phyloP scores from a whole-genome alignment of 306 rosid species.

The Cicer arietinum region DNA sequence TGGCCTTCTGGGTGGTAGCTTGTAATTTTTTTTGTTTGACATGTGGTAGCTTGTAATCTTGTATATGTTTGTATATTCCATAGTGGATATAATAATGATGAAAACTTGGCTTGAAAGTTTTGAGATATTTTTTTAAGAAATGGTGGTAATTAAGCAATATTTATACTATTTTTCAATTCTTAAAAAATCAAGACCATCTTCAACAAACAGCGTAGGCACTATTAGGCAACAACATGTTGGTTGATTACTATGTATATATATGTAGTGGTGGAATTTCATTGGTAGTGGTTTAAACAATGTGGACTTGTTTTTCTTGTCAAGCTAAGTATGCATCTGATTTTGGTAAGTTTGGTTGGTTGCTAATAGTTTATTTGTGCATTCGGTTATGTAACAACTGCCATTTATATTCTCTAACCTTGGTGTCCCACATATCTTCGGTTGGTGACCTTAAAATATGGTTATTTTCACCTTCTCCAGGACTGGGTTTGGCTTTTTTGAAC shows the following conservation, averaged over 20 bases:
- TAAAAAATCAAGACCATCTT: conserved; percentile 39
- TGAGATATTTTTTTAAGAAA: conserved; percentile 28
- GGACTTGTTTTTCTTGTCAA: conserved; percentile 28
- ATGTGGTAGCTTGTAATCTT: not conserved
- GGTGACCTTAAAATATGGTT: conserved; percentile 40
- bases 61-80: not conserved
- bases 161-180: conserved; percentile 31
- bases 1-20: conserved; percentile 1
- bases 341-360: conserved; percentile 28
- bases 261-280: conserved; percentile 27
- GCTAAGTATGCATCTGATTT: conserved; percentile 41
- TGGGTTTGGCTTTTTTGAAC: conserved; percentile 21
- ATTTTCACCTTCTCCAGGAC: conserved; percentile 32
- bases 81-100: conserved; percentile 49
- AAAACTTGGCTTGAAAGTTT: conserved; percentile 70
- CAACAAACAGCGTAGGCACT: conserved; percentile 25
- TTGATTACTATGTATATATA: conserved; percentile 31
- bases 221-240: conserved; percentile 30
- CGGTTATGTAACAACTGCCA: conserved; percentile 13
- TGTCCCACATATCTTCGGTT: conserved; percentile 42
- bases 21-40: not conserved
- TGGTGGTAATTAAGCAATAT: conserved; percentile 28
- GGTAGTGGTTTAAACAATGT: not conserved
- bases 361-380: conserved; percentile 21
- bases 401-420: not conserved